Evolutionary conservation across 768 basidiomycete genomes (phyloP).

Genomic region (Boletus edulis): DNA sequence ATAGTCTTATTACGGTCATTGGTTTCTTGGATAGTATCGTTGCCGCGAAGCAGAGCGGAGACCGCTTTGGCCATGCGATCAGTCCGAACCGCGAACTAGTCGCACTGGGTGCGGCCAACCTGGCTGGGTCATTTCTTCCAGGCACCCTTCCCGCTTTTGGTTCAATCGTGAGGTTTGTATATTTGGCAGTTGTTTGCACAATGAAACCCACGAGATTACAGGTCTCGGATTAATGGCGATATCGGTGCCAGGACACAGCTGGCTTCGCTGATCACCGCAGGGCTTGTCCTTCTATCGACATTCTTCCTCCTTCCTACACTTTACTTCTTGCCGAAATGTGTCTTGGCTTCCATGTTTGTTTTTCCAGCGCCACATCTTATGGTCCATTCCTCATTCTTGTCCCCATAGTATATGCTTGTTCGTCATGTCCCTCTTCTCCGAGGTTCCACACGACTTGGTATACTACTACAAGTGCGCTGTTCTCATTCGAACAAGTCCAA

Average conservation of each 20-base stretch:
- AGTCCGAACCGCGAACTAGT: slow-evolving; percentile 95
- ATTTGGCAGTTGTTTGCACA: neutral
- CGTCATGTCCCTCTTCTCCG: slow-evolving; percentile 78
- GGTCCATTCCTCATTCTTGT: slow-evolving; percentile 3
- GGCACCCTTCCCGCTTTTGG: slow-evolving; percentile 93
- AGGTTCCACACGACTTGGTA: slow-evolving; percentile 82
- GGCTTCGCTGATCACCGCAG: slow-evolving; percentile 76
- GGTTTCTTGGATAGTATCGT: slow-evolving; percentile 96
- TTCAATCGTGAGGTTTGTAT: slow-evolving; percentile 77
- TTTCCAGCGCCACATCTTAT: slow-evolving; percentile 1
- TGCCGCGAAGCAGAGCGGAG: slow-evolving; percentile 89
- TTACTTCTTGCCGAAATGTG: slow-evolving; percentile 86
- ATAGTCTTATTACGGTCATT: slow-evolving; percentile 72
- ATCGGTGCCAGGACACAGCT: slow-evolving; percentile 89
- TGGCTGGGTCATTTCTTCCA: slow-evolving; percentile 75
- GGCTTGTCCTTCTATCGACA: slow-evolving; percentile 74
- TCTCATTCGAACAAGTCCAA: neutral
- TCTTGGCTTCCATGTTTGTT: slow-evolving; percentile 82
- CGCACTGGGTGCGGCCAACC: slow-evolving; percentile 80
- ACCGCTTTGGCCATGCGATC: slow-evolving; percentile 83
- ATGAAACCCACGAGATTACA: slow-evolving; percentile 4
- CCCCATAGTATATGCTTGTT: slow-evolving; percentile 71
- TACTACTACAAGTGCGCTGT: slow-evolving; percentile 76
- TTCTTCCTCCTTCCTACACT: slow-evolving; percentile 88
- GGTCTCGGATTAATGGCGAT: slow-evolving; percentile 87